These are phyloP conservation scores for Dysphania ambrosioides DNA, from an alignment of 148 eudicot species.

Conservation along the genomic window DNA sequence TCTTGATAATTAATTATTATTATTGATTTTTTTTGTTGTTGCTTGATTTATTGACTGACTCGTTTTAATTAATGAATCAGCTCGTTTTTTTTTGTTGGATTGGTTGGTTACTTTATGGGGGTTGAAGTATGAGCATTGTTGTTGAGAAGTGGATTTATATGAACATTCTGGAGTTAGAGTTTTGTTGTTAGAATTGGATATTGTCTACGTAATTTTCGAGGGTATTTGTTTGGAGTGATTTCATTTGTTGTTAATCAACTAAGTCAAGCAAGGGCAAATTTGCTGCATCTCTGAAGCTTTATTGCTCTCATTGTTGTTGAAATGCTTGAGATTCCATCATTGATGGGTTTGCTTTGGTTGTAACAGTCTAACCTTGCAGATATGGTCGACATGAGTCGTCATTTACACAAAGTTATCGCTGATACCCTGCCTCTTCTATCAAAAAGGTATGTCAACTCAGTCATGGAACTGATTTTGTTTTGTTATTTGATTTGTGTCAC, in stretches of 20 bases:
- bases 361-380: conserved; percentile 25
- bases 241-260: neutral
- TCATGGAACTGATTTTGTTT: no score
- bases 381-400: conserved; percentile 24
- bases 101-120: conserved; percentile 6
- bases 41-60: conserved; percentile 10
- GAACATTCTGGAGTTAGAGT: neutral
- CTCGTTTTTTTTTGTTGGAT: conserved; percentile 8
- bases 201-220: neutral
- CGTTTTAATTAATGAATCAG: no score
- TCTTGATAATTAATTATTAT: conserved; percentile 1
- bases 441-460: conserved; percentile 31
- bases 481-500: no score
- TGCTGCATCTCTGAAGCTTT: neutral
- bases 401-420: conserved; percentile 34
- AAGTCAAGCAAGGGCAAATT: neutral
- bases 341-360: conserved; percentile 20
- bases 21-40: no score
- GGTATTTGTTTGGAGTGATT: neutral
- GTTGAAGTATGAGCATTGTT: conserved; percentile 2
- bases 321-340: neutral
- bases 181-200: neutral
- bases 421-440: conserved; percentile 36
- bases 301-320: neutral
- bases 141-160: conserved; percentile 2